These are phyloP conservation scores for Cladosporium oxysporum DNA, from an alignment of 2,329 filamentous ascomycete species.

Conservation along the genomic window DNA sequence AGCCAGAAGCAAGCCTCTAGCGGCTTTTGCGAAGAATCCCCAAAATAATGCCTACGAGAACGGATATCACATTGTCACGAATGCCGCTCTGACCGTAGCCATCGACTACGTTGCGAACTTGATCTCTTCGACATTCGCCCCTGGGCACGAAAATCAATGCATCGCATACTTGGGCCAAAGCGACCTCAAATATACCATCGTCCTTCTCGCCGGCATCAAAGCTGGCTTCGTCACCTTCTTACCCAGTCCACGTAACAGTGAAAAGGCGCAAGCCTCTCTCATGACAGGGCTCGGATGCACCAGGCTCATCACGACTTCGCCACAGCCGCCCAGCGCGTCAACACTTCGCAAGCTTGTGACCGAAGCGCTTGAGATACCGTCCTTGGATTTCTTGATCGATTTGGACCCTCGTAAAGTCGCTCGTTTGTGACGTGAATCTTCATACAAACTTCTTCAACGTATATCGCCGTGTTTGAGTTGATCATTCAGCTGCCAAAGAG, in stretches of 20 bases:
- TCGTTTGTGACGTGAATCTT: too few relatives aligned
- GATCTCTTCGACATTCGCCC: background rate
- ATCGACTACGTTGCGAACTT: background rate
- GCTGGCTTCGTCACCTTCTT: background rate
- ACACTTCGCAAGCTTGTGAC: too few relatives aligned
- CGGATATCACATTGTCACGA: background rate
- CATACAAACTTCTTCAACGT: too few relatives aligned
- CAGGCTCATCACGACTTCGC: background rate
- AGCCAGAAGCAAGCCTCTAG: background rate
- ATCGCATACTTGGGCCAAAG: too few relatives aligned
- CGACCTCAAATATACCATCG: conserved; percentile 1
- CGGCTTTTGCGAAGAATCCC: background rate
- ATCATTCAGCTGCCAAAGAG: too few relatives aligned
- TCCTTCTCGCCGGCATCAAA: conserved; percentile 1
- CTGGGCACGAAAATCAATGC: too few relatives aligned
- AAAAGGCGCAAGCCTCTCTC: background rate
- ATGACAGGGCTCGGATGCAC: background rate
- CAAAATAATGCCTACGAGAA: background rate
- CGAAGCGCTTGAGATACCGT: too few relatives aligned
- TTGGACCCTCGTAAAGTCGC: too few relatives aligned
- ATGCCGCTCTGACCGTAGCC: background rate
- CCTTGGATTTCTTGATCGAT: too few relatives aligned
- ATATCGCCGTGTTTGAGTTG: too few relatives aligned
- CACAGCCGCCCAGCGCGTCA: too few relatives aligned
- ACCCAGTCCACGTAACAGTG: conserved; percentile 1